A percentile compares a stretch with the other conserved stretches of the same genome.
phyloP scores from a whole-genome alignment of 1,284 basidiomycete genomes.

The Leccinum subrobustum region DNA sequence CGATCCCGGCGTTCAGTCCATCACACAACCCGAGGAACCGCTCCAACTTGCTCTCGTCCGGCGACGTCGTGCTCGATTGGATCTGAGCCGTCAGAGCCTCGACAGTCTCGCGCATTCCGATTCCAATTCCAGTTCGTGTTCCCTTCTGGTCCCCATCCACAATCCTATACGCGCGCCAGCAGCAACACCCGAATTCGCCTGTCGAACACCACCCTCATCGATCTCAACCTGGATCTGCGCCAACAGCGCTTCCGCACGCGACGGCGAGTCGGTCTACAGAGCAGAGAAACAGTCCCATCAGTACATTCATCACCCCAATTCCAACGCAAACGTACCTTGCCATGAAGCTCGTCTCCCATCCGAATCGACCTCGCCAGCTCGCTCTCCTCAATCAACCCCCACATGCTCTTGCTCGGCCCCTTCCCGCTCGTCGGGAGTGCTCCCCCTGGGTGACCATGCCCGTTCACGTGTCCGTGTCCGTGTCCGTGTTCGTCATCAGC shows the following conservation, averaged over 20 bases:
- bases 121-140: conserved; percentile 33
- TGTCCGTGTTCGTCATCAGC: neutral
- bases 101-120: conserved; percentile 45
- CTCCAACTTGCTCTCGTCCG: conserved; percentile 59
- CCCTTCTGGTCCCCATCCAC: neutral
- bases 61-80: conserved; percentile 50
- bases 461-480: neutral
- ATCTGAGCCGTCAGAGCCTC: conserved; percentile 51
- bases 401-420: conserved; percentile 56
- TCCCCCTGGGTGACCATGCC: conserved; percentile 7
- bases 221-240: conserved; percentile 41
- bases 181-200: neutral
- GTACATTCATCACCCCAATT: neutral
- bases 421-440: conserved; percentile 30
- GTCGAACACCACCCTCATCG: conserved; percentile 24
- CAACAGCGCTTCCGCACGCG: conserved; percentile 50
- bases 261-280: conserved; percentile 10
- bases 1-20: conserved; percentile 53
- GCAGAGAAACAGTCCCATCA: neutral
- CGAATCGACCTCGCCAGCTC: conserved; percentile 69
- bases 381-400: conserved; percentile 81
- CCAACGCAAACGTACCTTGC: conserved; percentile 44
- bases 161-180: neutral
- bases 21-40: conserved; percentile 75
- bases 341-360: conserved; percentile 49